Conservation (phyloP, 371 early-diverging fungal genomes). For the Thermomucor indicae-seudaticae region DNA sequence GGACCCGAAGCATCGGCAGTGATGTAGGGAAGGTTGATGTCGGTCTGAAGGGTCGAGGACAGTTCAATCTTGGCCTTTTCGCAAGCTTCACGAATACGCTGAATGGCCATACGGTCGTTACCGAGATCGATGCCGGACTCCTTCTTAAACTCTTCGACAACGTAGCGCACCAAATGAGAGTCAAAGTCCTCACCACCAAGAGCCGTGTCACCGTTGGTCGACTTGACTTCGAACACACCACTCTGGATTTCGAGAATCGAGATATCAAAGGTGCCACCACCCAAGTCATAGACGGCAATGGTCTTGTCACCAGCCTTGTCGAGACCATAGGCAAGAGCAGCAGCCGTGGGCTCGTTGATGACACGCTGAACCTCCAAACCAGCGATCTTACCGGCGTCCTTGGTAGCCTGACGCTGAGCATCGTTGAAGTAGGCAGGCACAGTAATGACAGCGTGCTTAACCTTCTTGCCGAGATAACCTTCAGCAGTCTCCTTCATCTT, state of each 20-base stretch:
- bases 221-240: slow-evolving; percentile 98
- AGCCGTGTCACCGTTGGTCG: slow-evolving; percentile 96
- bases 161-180: slow-evolving; percentile 76
- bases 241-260: slow-evolving; percentile 96
- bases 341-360: slow-evolving; percentile 99
- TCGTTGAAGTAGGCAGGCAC: slow-evolving; percentile 92
- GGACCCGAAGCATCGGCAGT: slow-evolving; percentile 91
- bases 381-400: slow-evolving; percentile 96
- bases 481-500: slow-evolving; percentile 93
- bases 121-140: slow-evolving; percentile 67
- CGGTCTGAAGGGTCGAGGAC: slow-evolving; percentile 88
- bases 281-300: slow-evolving; percentile 99
- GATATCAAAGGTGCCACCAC: slow-evolving; percentile 99
- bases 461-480: slow-evolving; percentile 78
- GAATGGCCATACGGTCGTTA: slow-evolving; percentile 87
- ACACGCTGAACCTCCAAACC: slow-evolving; percentile 97
- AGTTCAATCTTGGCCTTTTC: slow-evolving; percentile 99
- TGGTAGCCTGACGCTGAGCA: slow-evolving; percentile 98
- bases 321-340: slow-evolving; percentile 98
- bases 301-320: slow-evolving; percentile 91
- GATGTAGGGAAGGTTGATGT: slow-evolving; percentile 96
- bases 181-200: slow-evolving; percentile 99
- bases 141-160: slow-evolving; percentile 87
- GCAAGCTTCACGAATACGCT: slow-evolving; percentile 94
- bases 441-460: slow-evolving; percentile 90